Conservation (phyloP, 2,329 filamentous ascomycete genomes). For the Aspergillus aculeatinus region DNA sequence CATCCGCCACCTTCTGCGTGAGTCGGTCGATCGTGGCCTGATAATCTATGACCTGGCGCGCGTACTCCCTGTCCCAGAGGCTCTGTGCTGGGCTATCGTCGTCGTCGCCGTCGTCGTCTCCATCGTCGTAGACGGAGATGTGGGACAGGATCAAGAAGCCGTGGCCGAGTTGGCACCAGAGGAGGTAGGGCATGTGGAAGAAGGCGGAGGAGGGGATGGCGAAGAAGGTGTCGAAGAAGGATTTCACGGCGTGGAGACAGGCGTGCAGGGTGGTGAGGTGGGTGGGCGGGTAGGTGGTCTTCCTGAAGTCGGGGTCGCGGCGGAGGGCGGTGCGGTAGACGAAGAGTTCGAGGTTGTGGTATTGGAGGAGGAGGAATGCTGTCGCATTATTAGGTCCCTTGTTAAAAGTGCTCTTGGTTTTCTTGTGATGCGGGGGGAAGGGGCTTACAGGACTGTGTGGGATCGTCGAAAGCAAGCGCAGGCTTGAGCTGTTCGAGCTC, state of each 20-base stretch:
- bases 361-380: constrained; percentile 28
- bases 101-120: constrained; percentile 15
- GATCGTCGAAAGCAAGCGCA: constrained; percentile 3
- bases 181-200: constrained; percentile 49
- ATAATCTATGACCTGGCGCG: constrained; percentile 22
- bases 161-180: constrained; percentile 48
- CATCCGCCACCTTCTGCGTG: constrained; percentile 20
- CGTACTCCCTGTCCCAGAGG: constrained; percentile 27
- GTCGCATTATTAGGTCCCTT: background rate
- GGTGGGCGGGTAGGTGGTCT: constrained; percentile 22
- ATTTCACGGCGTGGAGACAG: constrained; percentile 48
- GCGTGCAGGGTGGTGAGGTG: constrained; percentile 50
- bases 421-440: too few species aligned
- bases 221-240: constrained; percentile 54
- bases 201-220: constrained; percentile 46
- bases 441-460: constrained; percentile 10
- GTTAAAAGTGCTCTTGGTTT: background rate
- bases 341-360: constrained; percentile 27
- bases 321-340: constrained; percentile 26
- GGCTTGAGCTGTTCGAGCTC: constrained; percentile 34
- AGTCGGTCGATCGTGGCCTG: constrained; percentile 18
- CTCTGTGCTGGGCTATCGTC: background rate
- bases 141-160: constrained; percentile 32
- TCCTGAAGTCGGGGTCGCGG: constrained; percentile 40
- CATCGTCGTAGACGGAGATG: constrained; percentile 22